Percentiles rank a stretch among this genome's conserved stretches.
Evolutionary conservation across 495 filamentous ascomycete species (phyloP).

Genomic region (Annulohypoxylon maeteangense): DNA sequence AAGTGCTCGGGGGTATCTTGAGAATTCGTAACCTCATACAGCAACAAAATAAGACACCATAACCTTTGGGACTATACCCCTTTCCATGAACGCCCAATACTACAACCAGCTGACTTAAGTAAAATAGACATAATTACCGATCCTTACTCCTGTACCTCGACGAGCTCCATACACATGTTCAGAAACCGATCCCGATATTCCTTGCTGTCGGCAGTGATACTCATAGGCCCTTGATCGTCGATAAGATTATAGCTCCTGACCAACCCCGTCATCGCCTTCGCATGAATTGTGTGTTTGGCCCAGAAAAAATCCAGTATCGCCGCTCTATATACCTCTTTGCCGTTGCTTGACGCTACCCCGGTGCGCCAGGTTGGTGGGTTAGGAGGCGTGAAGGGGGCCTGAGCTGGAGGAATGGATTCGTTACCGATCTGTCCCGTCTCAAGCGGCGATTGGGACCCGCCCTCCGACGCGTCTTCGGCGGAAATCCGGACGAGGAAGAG

Average conservation of each 20-base stretch:
- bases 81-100: background rate
- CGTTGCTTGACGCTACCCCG: constrained; percentile 67
- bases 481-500: constrained; percentile 70
- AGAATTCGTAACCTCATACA: background rate
- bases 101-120: no score
- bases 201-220: constrained; percentile 71
- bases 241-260: constrained; percentile 70
- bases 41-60: background rate
- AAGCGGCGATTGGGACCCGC: constrained; percentile 38
- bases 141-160: constrained; percentile 58
- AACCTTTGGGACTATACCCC: background rate
- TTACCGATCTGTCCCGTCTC: constrained; percentile 17
- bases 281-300: constrained; percentile 72
- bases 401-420: constrained; percentile 22
- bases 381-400: constrained; percentile 48
- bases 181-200: constrained; percentile 75
- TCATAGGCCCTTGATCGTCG: constrained; percentile 70
- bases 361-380: constrained; percentile 62
- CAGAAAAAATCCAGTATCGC: constrained; percentile 77
- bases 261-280: constrained; percentile 69
- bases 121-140: background rate
- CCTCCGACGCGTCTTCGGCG: constrained; percentile 23
- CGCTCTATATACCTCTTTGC: constrained; percentile 70
- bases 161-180: constrained; percentile 65
- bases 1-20: background rate